Conservation (phyloP, 129 eudicot species). For the Flaveria sonorensis region DNA sequence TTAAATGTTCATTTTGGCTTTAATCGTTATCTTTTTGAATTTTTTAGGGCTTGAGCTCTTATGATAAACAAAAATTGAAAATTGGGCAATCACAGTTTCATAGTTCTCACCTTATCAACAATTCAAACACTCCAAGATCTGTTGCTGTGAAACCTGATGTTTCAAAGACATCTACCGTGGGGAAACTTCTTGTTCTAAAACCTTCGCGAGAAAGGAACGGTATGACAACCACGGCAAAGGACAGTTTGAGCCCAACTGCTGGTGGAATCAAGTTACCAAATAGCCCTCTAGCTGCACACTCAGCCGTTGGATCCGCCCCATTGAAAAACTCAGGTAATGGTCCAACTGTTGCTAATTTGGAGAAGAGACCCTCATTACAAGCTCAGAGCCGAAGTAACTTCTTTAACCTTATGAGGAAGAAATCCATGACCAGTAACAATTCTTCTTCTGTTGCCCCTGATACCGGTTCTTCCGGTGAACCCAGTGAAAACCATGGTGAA, state of each 20-base stretch:
- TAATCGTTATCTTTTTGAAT: neutral
- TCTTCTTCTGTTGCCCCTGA: conserved; percentile 38
- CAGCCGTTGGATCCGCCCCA: conserved; percentile 41
- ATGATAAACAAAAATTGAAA: conserved; percentile 71
- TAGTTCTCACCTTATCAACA: conserved; percentile 40
- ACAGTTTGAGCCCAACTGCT: conserved; percentile 56
- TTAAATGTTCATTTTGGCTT: neutral
- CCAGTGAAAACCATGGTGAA: conserved; percentile 51
- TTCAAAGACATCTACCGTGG: conserved; percentile 50
- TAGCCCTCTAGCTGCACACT: conserved; percentile 41
- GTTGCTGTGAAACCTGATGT: conserved; percentile 48
- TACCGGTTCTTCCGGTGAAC: conserved; percentile 38
- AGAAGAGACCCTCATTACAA: conserved; percentile 63
- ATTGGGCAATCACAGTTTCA: conserved; percentile 54
- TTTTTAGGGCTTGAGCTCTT: conserved; percentile 55
- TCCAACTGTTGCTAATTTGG: conserved; percentile 32
- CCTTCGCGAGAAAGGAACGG: conserved; percentile 77
- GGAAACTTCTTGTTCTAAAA: conserved; percentile 77
- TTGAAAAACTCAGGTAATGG: conserved; percentile 41
- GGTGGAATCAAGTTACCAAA: conserved; percentile 40
- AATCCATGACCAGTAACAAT: conserved; percentile 46
- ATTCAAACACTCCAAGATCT: conserved; percentile 55
- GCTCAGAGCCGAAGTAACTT: conserved; percentile 84
- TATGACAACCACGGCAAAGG: conserved; percentile 53
- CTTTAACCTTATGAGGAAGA: conserved; percentile 80